Evolutionary conservation across 495 filamentous ascomycete species (phyloP).

Genomic region (Aspergillus nidulans): DNA sequence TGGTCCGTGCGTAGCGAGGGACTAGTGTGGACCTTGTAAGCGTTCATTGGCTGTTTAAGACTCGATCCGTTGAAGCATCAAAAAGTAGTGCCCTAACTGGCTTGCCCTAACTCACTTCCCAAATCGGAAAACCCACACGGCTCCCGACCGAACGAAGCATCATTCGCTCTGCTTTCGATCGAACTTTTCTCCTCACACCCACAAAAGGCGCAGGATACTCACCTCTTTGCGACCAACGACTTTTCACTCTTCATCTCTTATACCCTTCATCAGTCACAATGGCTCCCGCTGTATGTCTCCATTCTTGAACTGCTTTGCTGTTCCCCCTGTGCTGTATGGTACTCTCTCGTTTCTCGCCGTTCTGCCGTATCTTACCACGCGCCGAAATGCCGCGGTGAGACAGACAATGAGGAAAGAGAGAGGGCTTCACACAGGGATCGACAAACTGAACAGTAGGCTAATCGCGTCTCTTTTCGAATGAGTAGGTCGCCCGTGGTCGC

Average conservation of each 20-base stretch:
- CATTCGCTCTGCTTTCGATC: neutral
- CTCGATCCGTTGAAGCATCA: too few relatives aligned
- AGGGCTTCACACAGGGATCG: constrained; percentile 18
- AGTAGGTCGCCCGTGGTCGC: constrained; percentile 46
- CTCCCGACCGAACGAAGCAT: neutral
- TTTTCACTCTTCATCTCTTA: constrained; percentile 21
- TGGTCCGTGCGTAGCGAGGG: constrained; percentile 17
- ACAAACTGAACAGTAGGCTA: constrained; percentile 92
- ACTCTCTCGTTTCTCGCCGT: neutral
- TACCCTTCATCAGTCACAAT: constrained; percentile 36
- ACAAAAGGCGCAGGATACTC: constrained; percentile 52
- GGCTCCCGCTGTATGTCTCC: constrained; percentile 70
- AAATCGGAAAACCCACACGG: constrained; percentile 27
- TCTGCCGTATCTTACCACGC: neutral
- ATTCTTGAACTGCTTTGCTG: constrained; percentile 78
- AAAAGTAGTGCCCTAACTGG: neutral
- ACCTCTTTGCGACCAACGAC: constrained; percentile 53
- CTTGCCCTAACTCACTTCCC: constrained; percentile 24
- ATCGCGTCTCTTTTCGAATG: constrained; percentile 32
- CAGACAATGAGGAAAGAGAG: neutral
- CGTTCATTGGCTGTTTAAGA: neutral
- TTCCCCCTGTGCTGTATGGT: constrained; percentile 39
- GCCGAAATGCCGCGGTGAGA: neutral
- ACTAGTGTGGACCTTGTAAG: constrained; percentile 18
- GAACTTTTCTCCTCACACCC: constrained; percentile 24